Percentiles rank a stretch among this genome's conserved stretches.
Evolutionary conservation across 345 rosid species (phyloP).

Genomic region (Cochlearia excelsa): DNA sequence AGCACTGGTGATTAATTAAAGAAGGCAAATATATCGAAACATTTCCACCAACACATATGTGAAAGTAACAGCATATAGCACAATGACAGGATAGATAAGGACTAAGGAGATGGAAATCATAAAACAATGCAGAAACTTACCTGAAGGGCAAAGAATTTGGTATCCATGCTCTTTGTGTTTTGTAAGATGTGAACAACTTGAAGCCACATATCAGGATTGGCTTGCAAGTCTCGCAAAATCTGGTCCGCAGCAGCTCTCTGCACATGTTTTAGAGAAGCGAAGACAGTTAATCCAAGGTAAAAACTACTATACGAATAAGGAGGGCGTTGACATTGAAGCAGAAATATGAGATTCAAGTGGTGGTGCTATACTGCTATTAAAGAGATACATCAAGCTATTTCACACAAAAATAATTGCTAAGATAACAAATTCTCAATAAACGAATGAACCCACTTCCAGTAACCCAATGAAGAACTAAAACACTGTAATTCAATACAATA

Average conservation of each 20-base stretch:
- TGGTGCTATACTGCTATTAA: not conserved
- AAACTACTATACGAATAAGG: slow-evolving; percentile 18
- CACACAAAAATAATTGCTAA: slow-evolving; percentile 4
- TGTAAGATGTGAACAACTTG: slow-evolving; percentile 92
- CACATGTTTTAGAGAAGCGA: slow-evolving; percentile 21
- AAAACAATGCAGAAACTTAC: slow-evolving; percentile 36
- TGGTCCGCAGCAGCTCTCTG: slow-evolving; percentile 95
- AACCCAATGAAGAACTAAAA: slow-evolving; percentile 9
- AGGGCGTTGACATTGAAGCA: slow-evolving; percentile 10
- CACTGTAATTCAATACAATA: slow-evolving; percentile 7
- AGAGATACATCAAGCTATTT: not conserved
- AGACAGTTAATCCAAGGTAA: slow-evolving; percentile 9
- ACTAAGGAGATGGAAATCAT: not conserved
- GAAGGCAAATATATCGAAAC: not conserved
- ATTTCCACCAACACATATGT: not conserved
- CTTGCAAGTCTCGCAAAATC: slow-evolving; percentile 83
- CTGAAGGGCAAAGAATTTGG: slow-evolving; percentile 93
- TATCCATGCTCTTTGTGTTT: slow-evolving; percentile 64
- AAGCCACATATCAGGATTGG: slow-evolving; percentile 94
- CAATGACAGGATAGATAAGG: slow-evolving; percentile 8
- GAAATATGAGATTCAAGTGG: not conserved
- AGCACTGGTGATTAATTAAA: not conserved
- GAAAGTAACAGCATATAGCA: slow-evolving; percentile 11
- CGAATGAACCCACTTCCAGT: slow-evolving; percentile 14
- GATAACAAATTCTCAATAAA: slow-evolving; percentile 3